phyloP scores from a whole-genome alignment of 129 eudicot species.

The Helianthus tuberosus region DNA sequence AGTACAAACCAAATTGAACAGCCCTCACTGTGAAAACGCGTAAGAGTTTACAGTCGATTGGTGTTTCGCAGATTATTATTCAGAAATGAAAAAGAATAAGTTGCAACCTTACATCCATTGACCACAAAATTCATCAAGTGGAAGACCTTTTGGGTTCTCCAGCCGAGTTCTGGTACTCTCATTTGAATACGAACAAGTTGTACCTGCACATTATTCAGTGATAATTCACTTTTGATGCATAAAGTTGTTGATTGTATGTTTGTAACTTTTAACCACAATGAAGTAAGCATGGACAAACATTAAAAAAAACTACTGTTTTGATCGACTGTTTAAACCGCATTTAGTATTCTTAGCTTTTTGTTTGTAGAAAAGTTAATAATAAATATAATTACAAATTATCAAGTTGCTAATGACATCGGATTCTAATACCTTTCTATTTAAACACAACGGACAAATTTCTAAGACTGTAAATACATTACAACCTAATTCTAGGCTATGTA shows the following conservation, averaged over 20 bases:
- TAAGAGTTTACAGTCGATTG: not conserved
- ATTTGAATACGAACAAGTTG: slow-evolving; percentile 75
- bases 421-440: too few species aligned
- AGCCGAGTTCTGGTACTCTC: slow-evolving; percentile 74
- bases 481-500: too few species aligned
- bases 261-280: too few species aligned
- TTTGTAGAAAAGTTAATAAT: not conserved
- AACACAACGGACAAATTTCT: too few species aligned
- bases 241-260: too few species aligned
- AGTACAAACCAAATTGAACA: slow-evolving; percentile 62
- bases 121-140: slow-evolving; percentile 83
- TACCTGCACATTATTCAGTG: slow-evolving; percentile 42
- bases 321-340: not conserved
- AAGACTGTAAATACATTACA: too few species aligned
- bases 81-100: slow-evolving; percentile 21
- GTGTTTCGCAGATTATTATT: not conserved
- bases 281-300: too few species aligned
- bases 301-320: not conserved
- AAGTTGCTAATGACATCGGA: too few species aligned
- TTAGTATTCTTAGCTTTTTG: not conserved
- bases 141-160: slow-evolving; percentile 85
- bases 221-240: not conserved
- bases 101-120: slow-evolving; percentile 66
- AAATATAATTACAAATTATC: not conserved
- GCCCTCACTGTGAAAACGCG: slow-evolving; percentile 52